phyloP scores from a whole-genome alignment of 805 yeast species.

The Pichia sporocuriosa region DNA sequence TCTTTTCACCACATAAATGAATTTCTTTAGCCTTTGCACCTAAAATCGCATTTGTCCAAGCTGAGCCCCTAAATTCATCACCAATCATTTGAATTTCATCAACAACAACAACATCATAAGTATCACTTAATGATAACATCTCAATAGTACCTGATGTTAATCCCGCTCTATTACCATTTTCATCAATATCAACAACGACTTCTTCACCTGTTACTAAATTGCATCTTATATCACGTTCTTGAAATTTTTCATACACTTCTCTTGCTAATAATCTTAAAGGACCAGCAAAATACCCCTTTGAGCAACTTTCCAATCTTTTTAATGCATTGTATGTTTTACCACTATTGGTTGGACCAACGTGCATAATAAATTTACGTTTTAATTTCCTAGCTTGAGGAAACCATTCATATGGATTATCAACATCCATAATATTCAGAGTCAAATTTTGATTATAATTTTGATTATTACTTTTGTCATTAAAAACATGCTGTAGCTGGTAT shows the following conservation, averaged over 20 bases:
- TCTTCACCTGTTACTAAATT: constrained; percentile 96
- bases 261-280: constrained; percentile 87
- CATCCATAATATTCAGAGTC: constrained; percentile 34
- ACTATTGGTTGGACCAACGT: constrained; percentile 95
- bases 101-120: constrained; percentile 80
- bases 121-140: constrained; percentile 67
- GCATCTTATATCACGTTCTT: constrained; percentile 58
- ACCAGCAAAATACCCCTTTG: constrained; percentile 87
- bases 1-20: constrained; percentile 90
- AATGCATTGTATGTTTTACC: constrained; percentile 90
- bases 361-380: constrained; percentile 78
- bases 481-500: constrained; percentile 20
- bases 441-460: constrained; percentile 30
- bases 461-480: constrained; percentile 26
- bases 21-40: constrained; percentile 83
- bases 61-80: constrained; percentile 75
- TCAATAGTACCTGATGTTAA: constrained; percentile 87
- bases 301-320: constrained; percentile 53
- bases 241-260: constrained; percentile 82
- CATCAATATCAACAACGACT: constrained; percentile 63
- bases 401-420: constrained; percentile 65
- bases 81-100: constrained; percentile 96
- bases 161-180: constrained; percentile 63
- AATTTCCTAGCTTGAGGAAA: constrained; percentile 79
- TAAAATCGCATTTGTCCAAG: constrained; percentile 87